A percentile compares a stretch with the other conserved stretches of the same genome.
Conservation (phyloP, 2,329 filamentous ascomycete species). For the Cryphonectria parasitica region DNA sequence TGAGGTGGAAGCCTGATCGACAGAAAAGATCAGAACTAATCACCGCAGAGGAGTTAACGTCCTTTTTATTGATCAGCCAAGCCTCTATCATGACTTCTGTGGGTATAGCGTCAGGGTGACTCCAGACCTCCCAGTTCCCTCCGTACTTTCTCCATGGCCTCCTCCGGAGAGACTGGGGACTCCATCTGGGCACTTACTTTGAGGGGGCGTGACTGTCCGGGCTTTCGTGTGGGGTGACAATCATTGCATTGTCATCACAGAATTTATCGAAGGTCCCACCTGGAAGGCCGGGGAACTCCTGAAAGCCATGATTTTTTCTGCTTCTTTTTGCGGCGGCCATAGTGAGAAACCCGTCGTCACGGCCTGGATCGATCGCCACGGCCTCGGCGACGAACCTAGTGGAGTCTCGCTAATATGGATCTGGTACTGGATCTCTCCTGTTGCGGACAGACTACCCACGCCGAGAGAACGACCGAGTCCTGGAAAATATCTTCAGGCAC, state of each 20-base stretch:
- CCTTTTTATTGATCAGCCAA: constrained; percentile 28
- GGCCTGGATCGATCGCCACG: constrained; percentile 27
- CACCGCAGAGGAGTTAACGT: constrained; percentile 11
- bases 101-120: constrained; percentile 27
- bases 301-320: constrained; percentile 18
- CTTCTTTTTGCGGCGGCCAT: constrained; percentile 16
- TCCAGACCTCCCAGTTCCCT: constrained; percentile 26
- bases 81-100: constrained; percentile 26
- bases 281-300: constrained; percentile 22
- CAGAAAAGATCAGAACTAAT: constrained; percentile 18
- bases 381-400: constrained; percentile 26
- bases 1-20: constrained; percentile 25
- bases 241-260: constrained; percentile 24
- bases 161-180: constrained; percentile 25
- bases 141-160: constrained; percentile 29
- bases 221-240: constrained; percentile 29
- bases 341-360: constrained; percentile 11
- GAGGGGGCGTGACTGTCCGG: constrained; percentile 27
- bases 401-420: constrained; percentile 27
- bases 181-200: constrained; percentile 18
- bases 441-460: constrained; percentile 22
- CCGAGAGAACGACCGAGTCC: constrained; percentile 29
- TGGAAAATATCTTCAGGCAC: constrained; percentile 16
- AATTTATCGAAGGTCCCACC: constrained; percentile 17
- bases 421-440: constrained; percentile 27